Conservation (phyloP, 2,329 filamentous ascomycete genomes). For the Claviceps arundinis region DNA sequence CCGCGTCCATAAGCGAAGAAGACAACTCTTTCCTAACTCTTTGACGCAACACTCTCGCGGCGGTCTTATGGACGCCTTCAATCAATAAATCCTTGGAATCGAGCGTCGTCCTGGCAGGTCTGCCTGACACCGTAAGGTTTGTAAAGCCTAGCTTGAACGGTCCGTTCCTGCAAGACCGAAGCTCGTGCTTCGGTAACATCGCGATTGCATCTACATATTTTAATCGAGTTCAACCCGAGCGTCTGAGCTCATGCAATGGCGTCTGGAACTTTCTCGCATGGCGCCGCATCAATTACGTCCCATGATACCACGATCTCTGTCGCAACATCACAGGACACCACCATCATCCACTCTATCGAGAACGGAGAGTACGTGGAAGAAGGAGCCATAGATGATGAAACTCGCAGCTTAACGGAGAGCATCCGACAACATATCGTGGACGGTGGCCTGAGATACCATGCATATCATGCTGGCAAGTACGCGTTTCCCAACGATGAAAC, state of each 20-base stretch:
- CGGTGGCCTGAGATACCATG: conserved; percentile 26
- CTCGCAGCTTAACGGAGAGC: conserved; percentile 27
- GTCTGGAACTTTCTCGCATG: not conserved
- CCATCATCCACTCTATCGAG: conserved; percentile 20
- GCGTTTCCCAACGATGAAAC: conserved; percentile 30
- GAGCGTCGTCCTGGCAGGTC: not conserved
- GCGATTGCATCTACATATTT: not conserved
- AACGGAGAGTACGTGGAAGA: conserved; percentile 16
- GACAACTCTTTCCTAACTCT: not conserved
- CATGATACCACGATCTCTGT: conserved; percentile 16
- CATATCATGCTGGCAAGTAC: conserved; percentile 28
- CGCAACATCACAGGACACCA: conserved; percentile 16
- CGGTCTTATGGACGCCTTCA: not conserved
- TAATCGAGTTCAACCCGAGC: not conserved
- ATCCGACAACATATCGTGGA: conserved; percentile 30
- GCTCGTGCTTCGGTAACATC: not conserved
- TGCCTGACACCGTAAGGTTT: not conserved
- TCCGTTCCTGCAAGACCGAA: not conserved
- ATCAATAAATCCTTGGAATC: not conserved
- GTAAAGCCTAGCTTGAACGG: not conserved
- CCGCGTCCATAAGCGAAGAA: not conserved
- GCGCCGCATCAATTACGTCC: conserved; percentile 1
- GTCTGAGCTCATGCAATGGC: not conserved
- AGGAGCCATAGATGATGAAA: conserved; percentile 18
- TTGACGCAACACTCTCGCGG: not conserved